Evolutionary conservation across 2,329 filamentous ascomycete species (phyloP), one percentile per base, ranked within the genome.

Genomic region (Pseudopyricularia cyperi): DNA sequence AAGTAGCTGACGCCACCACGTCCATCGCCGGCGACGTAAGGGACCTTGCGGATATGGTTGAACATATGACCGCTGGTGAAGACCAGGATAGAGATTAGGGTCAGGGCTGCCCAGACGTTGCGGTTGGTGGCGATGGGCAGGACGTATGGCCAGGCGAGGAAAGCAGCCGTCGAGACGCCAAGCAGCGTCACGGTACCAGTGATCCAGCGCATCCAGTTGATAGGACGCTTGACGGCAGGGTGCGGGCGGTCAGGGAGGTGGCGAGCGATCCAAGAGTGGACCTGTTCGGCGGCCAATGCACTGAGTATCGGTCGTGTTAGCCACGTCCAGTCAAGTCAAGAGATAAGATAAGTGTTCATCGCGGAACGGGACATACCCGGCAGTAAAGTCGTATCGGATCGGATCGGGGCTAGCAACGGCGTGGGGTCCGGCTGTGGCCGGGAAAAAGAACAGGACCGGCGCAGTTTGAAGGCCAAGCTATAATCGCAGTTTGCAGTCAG

Each of bases 41-140:
- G 93, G 3, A 94, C 88, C 66, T 93, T 91, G 60, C 94, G 82
- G 63, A 98, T 98, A 64, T 96, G 90, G 68, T 97, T 98, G 77
- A 94, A 98, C 94, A 98, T 98, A 70, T 97, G 90, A 37, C 93
- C 94, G 60, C 87, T 93, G 47, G 86, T 96, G 71, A 97, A 98
- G 53, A 96, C 75, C 42, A 98, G 78, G 56, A 98, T 90, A 14
- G 83, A 76, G 61, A 97, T 89, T 59, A 98, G 73, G 67, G 87
- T 95, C 61, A 94, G 69, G 22, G 87, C 88, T 24, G 91, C 90
- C 93, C 93, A 98, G 17, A 97, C 71, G 62, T 95, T 97, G 59
- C 91, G 85, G 73, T 85, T 96, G 67, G 89, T 87, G 34, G 96
- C 66, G 54, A 96, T 62, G 3, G 91, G 91, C 11, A 91, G 64